A percentile compares a stretch with the other conserved stretches of the same genome.
Evolutionary conservation across 768 basidiomycete genomes (phyloP).

Genomic region (Lepiota venenata): DNA sequence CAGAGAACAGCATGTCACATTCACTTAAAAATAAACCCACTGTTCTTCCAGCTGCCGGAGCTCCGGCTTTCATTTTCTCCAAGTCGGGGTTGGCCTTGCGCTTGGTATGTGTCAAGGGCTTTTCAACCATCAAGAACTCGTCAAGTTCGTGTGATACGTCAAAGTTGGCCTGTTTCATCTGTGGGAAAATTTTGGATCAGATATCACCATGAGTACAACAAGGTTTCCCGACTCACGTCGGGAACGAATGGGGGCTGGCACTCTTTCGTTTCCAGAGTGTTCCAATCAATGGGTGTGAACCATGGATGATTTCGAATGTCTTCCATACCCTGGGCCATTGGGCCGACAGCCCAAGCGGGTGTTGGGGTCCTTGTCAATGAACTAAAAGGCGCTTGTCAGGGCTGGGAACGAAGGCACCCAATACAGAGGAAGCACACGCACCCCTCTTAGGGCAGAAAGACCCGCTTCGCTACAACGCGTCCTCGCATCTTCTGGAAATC

Average conservation of each 20-base stretch:
- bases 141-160: conserved; percentile 97
- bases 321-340: conserved; percentile 63
- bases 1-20: neutral
- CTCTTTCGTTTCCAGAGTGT: conserved; percentile 64
- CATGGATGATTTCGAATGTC: conserved; percentile 84
- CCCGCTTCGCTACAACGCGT: conserved; percentile 64
- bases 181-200: conserved; percentile 11
- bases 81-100: conserved; percentile 85
- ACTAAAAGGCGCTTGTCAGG: conserved; percentile 39
- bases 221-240: conserved; percentile 59
- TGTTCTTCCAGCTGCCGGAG: conserved; percentile 92
- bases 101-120: conserved; percentile 93
- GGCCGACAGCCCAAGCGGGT: conserved; percentile 80
- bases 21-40: conserved; percentile 38
- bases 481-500: conserved; percentile 68
- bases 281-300: conserved; percentile 85
- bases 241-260: conserved; percentile 84
- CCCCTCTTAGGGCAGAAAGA: conserved; percentile 61
- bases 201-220: conserved; percentile 1
- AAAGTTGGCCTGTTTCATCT: conserved; percentile 98
- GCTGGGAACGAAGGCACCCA: conserved; percentile 7
- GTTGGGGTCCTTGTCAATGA: conserved; percentile 79
- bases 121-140: conserved; percentile 96
- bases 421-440: conserved; percentile 32
- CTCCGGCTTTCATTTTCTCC: conserved; percentile 88